phyloP scores from a whole-genome alignment of 2,329 filamentous ascomycete genomes.

The Microcyclospora pomicola region DNA sequence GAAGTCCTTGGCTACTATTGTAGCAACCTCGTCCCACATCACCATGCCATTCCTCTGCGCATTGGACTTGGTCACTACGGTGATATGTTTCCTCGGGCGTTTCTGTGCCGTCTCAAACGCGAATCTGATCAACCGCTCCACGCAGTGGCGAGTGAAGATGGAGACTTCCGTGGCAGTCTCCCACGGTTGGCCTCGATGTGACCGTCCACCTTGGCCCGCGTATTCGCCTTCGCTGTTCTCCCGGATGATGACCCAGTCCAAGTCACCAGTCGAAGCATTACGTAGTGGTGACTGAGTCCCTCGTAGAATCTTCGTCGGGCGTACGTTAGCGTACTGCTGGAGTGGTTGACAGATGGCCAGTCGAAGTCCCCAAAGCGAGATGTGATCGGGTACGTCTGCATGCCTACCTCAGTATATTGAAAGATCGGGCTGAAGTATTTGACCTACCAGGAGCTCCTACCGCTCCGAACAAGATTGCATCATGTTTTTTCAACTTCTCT shows the following conservation, averaged over 20 bases:
- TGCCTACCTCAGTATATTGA: no score
- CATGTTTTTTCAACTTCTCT: slow-evolving; percentile 36
- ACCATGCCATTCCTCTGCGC: slow-evolving; percentile 37
- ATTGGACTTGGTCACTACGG: slow-evolving; percentile 39
- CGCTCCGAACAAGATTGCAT: slow-evolving; percentile 46
- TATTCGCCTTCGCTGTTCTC: slow-evolving; percentile 38
- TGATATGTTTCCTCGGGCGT: slow-evolving; percentile 32
- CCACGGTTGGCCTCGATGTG: slow-evolving; percentile 26
- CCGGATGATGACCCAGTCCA: slow-evolving; percentile 36
- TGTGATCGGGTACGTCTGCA: slow-evolving; percentile 45
- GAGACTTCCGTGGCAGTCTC: slow-evolving; percentile 34
- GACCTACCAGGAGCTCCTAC: slow-evolving; percentile 42
- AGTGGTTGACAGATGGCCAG: slow-evolving; percentile 53
- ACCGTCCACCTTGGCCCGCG: slow-evolving; percentile 31
- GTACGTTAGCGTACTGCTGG: slow-evolving; percentile 55
- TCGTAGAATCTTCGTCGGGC: slow-evolving; percentile 35
- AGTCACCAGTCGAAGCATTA: slow-evolving; percentile 20
- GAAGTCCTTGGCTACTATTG: slow-evolving; percentile 33
- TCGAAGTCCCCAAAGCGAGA: slow-evolving; percentile 53
- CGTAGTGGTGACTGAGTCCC: slow-evolving; percentile 30
- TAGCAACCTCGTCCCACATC: slow-evolving; percentile 34
- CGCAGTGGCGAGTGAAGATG: slow-evolving; percentile 32
- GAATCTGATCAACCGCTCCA: slow-evolving; percentile 35
- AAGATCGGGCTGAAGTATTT: no score
- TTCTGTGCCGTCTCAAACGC: slow-evolving; percentile 33